Evolutionary conservation across 305 asterid genomes (phyloP).

Genomic region (Andrographis paniculata): DNA sequence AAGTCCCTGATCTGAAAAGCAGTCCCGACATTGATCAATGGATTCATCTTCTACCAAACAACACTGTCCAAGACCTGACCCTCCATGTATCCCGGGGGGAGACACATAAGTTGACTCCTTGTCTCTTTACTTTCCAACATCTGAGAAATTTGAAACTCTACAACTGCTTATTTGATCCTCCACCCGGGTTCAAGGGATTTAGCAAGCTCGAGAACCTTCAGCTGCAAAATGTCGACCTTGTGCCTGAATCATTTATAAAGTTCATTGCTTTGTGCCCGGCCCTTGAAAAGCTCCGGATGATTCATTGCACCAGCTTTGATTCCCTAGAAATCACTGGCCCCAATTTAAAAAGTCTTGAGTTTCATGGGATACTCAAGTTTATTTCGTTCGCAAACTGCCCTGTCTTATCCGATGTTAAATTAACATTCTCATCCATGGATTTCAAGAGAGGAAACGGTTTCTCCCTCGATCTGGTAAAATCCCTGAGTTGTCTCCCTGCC

Average conservation of each 20-base stretch:
- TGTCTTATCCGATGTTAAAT: conserved; percentile 25
- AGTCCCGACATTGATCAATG: conserved; percentile 35
- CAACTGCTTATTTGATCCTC: conserved; percentile 35
- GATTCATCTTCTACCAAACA: conserved; percentile 28
- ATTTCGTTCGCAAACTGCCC: conserved; percentile 41
- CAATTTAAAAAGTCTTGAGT: conserved; percentile 33
- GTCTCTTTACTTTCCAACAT: conserved; percentile 25
- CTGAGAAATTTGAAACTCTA: conserved; percentile 32
- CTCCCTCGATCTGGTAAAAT: conserved; percentile 39
- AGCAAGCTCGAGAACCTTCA: conserved; percentile 38
- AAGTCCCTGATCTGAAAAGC: conserved; percentile 42
- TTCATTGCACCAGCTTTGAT: conserved; percentile 37
- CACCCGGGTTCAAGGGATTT: conserved; percentile 36
- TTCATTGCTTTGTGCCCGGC: conserved; percentile 40
- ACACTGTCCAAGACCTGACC: conserved; percentile 33
- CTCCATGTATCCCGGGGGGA: conserved; percentile 33
- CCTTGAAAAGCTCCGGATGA: conserved; percentile 37
- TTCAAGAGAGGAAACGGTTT: conserved; percentile 32
- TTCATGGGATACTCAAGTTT: conserved; percentile 35
- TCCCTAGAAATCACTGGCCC: conserved; percentile 35
- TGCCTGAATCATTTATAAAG: conserved; percentile 22
- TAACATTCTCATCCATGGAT: conserved; percentile 37
- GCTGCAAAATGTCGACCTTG: conserved; percentile 30
- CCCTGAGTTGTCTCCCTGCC: conserved; percentile 34
- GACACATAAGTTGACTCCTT: conserved; percentile 33